A percentile compares a stretch with the other conserved stretches of the same genome.
phyloP scores from a whole-genome alignment of 257 asterid genomes.

The Linderniella brevidens region DNA sequence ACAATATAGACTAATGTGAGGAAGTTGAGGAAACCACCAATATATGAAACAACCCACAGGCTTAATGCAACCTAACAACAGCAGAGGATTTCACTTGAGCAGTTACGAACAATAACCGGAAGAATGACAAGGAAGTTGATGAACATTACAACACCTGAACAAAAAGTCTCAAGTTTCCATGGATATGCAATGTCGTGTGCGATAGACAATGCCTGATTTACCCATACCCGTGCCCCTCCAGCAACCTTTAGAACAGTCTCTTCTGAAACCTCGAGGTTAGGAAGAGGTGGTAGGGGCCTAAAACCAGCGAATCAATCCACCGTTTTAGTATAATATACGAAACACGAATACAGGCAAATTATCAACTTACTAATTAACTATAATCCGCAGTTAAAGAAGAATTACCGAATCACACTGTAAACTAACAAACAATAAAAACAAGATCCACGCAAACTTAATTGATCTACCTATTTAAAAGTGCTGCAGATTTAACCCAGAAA shows the following conservation, averaged over 20 bases:
- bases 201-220: conserved; percentile 42
- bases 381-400: too few species aligned
- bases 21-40: conserved; percentile 67
- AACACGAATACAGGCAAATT: too few species aligned
- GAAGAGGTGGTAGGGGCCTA: conserved; percentile 97
- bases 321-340: not conserved
- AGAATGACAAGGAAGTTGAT: too few species aligned
- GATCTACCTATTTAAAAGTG: conserved; percentile 73
- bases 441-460: not conserved
- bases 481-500: conserved; percentile 89
- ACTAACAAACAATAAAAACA: too few species aligned
- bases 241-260: conserved; percentile 53
- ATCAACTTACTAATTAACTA: too few species aligned
- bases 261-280: conserved; percentile 67
- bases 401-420: too few species aligned
- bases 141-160: conserved; percentile 33
- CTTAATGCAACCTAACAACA: conserved; percentile 42
- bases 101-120: not conserved
- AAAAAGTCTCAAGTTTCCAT: conserved; percentile 48
- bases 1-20: conserved; percentile 63
- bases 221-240: conserved; percentile 52
- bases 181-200: conserved; percentile 60
- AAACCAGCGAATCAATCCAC: conserved; percentile 9
- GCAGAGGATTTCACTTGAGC: not conserved
- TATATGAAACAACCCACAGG: conserved; percentile 54